These are phyloP conservation scores for Penicillium verhagenii DNA, from an alignment of 495 filamentous ascomycete genomes.

Conservation along the genomic window DNA sequence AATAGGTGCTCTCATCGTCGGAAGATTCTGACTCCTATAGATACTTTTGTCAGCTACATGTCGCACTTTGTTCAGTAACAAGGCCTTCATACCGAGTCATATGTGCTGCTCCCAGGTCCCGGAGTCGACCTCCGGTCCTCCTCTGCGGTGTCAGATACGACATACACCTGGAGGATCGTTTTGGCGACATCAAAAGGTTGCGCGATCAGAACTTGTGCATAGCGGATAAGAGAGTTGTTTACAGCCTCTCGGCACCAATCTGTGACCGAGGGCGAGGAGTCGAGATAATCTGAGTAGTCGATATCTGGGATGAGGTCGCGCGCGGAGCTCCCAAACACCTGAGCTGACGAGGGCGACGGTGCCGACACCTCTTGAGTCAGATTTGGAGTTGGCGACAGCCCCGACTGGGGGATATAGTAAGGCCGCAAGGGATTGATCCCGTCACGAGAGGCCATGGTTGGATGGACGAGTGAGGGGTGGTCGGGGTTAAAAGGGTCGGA, in stretches of 20 bases:
- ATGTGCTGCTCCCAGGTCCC: constrained; percentile 33
- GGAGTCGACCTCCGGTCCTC: constrained; percentile 30
- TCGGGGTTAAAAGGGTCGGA: constrained; percentile 22
- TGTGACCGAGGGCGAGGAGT: constrained; percentile 69
- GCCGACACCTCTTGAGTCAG: constrained; percentile 39
- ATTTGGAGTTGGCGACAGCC: constrained; percentile 29
- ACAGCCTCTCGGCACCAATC: constrained; percentile 69
- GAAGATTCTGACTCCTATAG: constrained; percentile 49
- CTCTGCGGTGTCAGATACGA: constrained; percentile 40
- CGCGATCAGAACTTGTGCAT: constrained; percentile 76
- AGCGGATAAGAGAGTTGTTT: constrained; percentile 83
- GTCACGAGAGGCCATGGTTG: constrained; percentile 48
- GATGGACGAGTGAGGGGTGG: constrained; percentile 8
- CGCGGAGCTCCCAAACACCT: constrained; percentile 66
- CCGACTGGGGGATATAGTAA: constrained; percentile 86
- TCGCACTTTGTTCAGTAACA: neutral
- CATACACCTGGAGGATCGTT: constrained; percentile 80
- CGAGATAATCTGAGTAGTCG: constrained; percentile 86
- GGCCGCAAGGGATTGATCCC: constrained; percentile 88
- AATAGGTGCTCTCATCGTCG: constrained; percentile 84
- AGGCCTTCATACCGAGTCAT: constrained; percentile 34
- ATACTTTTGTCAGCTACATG: constrained; percentile 11
- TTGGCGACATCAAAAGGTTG: constrained; percentile 98
- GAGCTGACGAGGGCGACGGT: constrained; percentile 40
- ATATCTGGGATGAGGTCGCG: constrained; percentile 82